phyloP scores from a whole-genome alignment of 345 rosid species.

The Odontarrhena argentea region DNA sequence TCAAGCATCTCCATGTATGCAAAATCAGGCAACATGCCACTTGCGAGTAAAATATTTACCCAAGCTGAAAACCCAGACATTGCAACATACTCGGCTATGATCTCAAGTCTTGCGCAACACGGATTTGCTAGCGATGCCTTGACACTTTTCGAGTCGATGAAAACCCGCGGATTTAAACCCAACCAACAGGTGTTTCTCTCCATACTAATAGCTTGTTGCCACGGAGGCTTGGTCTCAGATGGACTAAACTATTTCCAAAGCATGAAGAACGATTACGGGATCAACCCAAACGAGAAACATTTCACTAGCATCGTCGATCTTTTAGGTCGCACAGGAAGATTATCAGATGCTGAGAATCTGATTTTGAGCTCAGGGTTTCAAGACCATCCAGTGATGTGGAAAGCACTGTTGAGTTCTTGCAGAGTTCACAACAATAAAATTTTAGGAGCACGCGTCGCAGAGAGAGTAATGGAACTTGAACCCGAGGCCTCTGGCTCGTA shows the following conservation, averaged over 20 bases:
- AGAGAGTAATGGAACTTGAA: constrained; percentile 50
- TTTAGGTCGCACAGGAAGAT: constrained; percentile 50
- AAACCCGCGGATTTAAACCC: constrained; percentile 36
- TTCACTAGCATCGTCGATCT: constrained; percentile 54
- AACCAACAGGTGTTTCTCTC: constrained; percentile 50
- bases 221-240: constrained; percentile 53
- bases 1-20: constrained; percentile 56
- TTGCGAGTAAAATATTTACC: constrained; percentile 36
- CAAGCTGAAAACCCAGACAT: constrained; percentile 49
- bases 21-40: constrained; percentile 50
- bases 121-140: constrained; percentile 50
- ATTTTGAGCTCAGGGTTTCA: constrained; percentile 46
- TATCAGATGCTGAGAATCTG: constrained; percentile 50
- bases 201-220: constrained; percentile 55
- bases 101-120: constrained; percentile 54
- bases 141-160: constrained; percentile 48
- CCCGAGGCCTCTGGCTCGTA: constrained; percentile 54
- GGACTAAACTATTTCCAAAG: constrained; percentile 48
- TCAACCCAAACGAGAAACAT: constrained; percentile 45
- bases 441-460: constrained; percentile 46
- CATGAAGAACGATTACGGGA: constrained; percentile 44
- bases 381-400: constrained; percentile 56
- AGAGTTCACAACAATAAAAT: constrained; percentile 44
- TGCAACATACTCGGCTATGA: constrained; percentile 59
- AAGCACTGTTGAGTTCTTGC: constrained; percentile 57